Conservation (phyloP, 345 rosid genomes). For the Eucalyptus polybractea region DNA sequence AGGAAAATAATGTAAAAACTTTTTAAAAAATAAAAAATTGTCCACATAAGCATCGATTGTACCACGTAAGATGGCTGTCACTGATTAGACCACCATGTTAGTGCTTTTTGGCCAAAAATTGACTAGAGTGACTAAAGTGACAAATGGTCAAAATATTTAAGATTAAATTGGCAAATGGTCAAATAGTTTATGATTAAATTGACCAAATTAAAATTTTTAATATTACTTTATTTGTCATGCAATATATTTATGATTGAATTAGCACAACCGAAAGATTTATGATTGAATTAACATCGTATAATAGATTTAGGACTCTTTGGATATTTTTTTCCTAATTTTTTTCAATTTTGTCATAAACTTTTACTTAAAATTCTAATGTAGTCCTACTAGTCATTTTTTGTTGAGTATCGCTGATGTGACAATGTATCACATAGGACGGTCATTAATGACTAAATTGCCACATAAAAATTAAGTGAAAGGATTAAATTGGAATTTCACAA, state of each 20-base stretch:
- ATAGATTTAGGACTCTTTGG: background rate
- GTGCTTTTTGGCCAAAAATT: background rate
- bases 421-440: background rate
- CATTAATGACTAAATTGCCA: background rate
- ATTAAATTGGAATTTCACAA: background rate
- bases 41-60: rapidly evolving
- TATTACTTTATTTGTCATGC: background rate
- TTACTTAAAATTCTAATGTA: background rate
- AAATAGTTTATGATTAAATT: too few relatives aligned
- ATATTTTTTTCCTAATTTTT: too few relatives aligned
- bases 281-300: too few relatives aligned
- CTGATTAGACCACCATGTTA: background rate
- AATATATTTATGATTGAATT: too few relatives aligned
- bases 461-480: background rate
- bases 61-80: rapidly evolving
- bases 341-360: background rate
- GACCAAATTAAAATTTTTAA: background rate
- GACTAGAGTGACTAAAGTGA: background rate
- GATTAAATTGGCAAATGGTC: background rate
- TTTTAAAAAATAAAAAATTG: too few relatives aligned
- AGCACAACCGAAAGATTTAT: background rate
- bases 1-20: background rate
- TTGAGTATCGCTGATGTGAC: background rate
- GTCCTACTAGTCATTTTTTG: background rate
- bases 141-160: too few relatives aligned